Evolutionary conservation across 2,329 filamentous ascomycete genomes (phyloP).

Genomic region (Pestalotiopsis sp.): DNA sequence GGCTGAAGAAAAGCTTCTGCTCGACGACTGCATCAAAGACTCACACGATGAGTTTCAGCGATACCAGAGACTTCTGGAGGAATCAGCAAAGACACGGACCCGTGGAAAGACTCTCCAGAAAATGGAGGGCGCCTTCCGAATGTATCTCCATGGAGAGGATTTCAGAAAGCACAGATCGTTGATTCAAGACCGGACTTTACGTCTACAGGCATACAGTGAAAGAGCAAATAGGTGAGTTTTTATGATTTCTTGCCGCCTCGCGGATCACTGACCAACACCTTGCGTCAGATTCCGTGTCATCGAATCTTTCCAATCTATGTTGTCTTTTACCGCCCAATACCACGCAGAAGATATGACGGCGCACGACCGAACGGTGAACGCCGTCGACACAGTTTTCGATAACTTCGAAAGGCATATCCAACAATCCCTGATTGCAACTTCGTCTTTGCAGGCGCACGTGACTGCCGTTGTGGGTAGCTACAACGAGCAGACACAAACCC

Average conservation of each 20-base stretch:
- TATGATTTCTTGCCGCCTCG: accelerated
- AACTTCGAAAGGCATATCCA: background rate
- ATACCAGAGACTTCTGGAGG: background rate
- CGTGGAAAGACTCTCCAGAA: background rate
- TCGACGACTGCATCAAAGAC: background rate
- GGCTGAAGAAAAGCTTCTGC: background rate
- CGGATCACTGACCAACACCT: background rate
- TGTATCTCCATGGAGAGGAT: background rate
- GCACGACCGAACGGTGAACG: background rate
- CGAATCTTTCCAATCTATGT: background rate
- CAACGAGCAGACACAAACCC: background rate
- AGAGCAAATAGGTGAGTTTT: background rate
- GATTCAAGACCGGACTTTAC: background rate
- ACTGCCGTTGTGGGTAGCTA: background rate
- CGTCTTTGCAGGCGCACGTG: background rate
- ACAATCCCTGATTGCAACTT: background rate
- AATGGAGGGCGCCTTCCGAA: background rate
- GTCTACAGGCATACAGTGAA: background rate
- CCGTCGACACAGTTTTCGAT: background rate
- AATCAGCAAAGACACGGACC: background rate
- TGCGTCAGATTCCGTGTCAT: background rate
- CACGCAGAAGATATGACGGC: background rate
- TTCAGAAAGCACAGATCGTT: background rate
- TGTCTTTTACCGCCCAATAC: background rate
- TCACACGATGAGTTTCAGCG: background rate